Percentiles rank a stretch among this genome's conserved stretches.
phyloP scores from a whole-genome alignment of 1,284 basidiomycete species.

The Leucocoprinus gongylophorus region DNA sequence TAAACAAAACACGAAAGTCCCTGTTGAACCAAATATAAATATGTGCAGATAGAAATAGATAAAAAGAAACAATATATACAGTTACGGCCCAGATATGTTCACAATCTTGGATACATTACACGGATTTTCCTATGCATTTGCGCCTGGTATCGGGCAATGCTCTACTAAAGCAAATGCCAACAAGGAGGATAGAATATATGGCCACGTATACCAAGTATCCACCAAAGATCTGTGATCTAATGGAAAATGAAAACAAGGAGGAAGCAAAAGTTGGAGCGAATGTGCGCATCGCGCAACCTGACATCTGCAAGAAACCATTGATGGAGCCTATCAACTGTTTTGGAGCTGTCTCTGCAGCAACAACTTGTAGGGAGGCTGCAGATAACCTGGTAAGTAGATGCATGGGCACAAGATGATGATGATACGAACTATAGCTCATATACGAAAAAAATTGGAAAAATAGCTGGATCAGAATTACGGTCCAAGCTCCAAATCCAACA shows the following conservation, averaged over 20 bases:
- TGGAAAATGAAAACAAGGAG: conserved; percentile 29
- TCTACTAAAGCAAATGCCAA: conserved; percentile 11
- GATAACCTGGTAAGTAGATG: neutral
- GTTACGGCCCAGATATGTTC: too few relatives aligned
- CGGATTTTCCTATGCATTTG: neutral
- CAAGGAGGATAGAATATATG: conserved; percentile 16
- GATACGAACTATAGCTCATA: conserved; percentile 5
- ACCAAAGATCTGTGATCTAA: conserved; percentile 22
- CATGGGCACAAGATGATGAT: neutral
- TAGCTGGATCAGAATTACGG: conserved; percentile 3
- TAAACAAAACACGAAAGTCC: neutral
- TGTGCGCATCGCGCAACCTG: conserved; percentile 18
- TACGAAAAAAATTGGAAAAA: conserved; percentile 1
- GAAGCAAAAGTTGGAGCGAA: conserved; percentile 25
- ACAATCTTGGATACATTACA: too few relatives aligned
- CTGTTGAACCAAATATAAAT: too few relatives aligned
- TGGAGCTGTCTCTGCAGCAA: conserved; percentile 20
- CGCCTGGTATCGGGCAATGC: neutral
- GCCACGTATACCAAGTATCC: conserved; percentile 28
- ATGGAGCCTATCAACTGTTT: conserved; percentile 20
- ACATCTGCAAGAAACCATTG: conserved; percentile 25
- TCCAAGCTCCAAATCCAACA: conserved; percentile 4
- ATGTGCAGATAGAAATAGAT: neutral
- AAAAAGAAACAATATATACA: too few relatives aligned
- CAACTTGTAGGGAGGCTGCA: conserved; percentile 20